Conservation (phyloP, 495 filamentous ascomycete genomes). For the Penicillium roqueforti region DNA sequence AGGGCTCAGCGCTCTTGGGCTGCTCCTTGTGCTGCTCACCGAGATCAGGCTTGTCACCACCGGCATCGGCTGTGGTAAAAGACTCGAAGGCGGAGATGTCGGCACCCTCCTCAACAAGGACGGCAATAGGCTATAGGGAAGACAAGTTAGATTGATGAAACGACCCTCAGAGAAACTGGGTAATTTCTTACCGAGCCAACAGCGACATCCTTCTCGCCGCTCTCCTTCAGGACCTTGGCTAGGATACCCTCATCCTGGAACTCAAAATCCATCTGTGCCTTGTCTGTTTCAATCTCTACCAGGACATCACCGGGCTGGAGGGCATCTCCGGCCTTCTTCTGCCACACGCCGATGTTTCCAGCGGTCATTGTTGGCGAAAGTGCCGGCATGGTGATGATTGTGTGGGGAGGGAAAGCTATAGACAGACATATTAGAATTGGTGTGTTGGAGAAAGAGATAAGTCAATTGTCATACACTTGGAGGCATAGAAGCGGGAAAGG, state of each 20-base stretch:
- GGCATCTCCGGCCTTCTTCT: constrained; percentile 89
- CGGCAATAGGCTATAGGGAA: constrained; percentile 75
- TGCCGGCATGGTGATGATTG: constrained; percentile 95
- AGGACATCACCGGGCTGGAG: constrained; percentile 93
- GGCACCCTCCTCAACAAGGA: constrained; percentile 85
- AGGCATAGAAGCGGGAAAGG: constrained; percentile 70
- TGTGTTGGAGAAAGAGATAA: constrained; percentile 3
- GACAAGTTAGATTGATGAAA: constrained; percentile 1
- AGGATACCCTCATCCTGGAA: constrained; percentile 97
- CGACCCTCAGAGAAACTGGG: constrained; percentile 18
- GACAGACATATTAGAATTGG: constrained; percentile 22
- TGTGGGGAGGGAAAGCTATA: constrained; percentile 84
- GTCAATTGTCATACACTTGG: constrained; percentile 58
- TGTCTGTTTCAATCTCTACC: constrained; percentile 99
- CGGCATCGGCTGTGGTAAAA: constrained; percentile 86
- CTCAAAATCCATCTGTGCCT: constrained; percentile 99
- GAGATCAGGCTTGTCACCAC: constrained; percentile 68
- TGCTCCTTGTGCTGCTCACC: constrained; percentile 64
- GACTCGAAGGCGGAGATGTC: constrained; percentile 83
- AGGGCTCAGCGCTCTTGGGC: constrained; percentile 54
- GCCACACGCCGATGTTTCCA: constrained; percentile 96
- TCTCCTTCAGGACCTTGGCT: constrained; percentile 91
- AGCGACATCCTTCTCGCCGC: constrained; percentile 89
- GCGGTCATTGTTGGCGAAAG: constrained; percentile 96
- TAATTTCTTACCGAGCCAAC: constrained; percentile 79